Evolutionary conservation across 805 yeast species (phyloP).

Genomic region (Teunomyces barrocoloradensis): DNA sequence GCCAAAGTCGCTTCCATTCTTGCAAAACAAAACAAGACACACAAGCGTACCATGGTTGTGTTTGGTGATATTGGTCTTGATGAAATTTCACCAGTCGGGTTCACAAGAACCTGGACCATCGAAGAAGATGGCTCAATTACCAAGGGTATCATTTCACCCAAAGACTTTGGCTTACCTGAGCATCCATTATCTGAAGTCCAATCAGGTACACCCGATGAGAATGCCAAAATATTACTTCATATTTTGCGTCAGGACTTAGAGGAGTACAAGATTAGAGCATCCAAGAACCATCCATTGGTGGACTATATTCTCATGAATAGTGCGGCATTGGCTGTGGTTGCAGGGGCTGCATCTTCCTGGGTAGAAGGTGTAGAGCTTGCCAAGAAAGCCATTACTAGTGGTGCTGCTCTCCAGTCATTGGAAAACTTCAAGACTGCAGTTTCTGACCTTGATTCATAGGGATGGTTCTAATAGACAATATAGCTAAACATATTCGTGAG

Average conservation of each 20-base stretch:
- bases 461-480: background rate
- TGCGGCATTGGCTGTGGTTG: slow-evolving; percentile 79
- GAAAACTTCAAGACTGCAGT: slow-evolving; percentile 43
- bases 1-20: slow-evolving; percentile 76
- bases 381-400: slow-evolving; percentile 60
- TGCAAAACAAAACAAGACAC: slow-evolving; percentile 47
- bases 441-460: slow-evolving; percentile 1
- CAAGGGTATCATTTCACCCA: slow-evolving; percentile 54
- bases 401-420: slow-evolving; percentile 63
- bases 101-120: slow-evolving; percentile 76
- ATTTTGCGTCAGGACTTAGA: slow-evolving; percentile 45
- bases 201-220: slow-evolving; percentile 85
- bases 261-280: slow-evolving; percentile 42
- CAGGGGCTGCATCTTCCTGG: slow-evolving; percentile 70
- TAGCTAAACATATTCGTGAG: background rate
- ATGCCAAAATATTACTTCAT: slow-evolving; percentile 58
- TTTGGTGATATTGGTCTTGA: slow-evolving; percentile 92
- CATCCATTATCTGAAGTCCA: slow-evolving; percentile 67
- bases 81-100: slow-evolving; percentile 89
- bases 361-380: slow-evolving; percentile 76
- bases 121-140: slow-evolving; percentile 41
- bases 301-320: slow-evolving; percentile 91
- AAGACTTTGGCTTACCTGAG: slow-evolving; percentile 76
- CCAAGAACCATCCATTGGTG: slow-evolving; percentile 55
- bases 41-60: slow-evolving; percentile 73